Evolutionary conservation across 176 grass and related monocot species (phyloP).

Genomic region (Oryza meyeriana): DNA sequence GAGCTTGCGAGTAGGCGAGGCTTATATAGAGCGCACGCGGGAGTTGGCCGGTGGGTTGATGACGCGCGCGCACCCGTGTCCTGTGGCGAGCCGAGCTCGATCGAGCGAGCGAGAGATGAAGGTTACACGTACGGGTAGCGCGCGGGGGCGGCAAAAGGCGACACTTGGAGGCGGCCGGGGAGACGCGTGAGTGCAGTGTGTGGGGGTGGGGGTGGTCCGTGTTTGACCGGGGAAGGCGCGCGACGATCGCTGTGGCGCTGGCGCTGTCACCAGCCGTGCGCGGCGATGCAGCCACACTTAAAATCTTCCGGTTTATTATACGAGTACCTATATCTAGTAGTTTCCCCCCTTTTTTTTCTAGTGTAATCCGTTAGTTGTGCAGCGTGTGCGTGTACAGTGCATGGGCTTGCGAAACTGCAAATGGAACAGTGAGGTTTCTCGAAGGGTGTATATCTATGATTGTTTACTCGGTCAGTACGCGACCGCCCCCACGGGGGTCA

Average conservation of each 20-base stretch:
- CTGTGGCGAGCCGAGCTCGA: not conserved
- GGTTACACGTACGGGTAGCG: not conserved
- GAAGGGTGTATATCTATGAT: not conserved
- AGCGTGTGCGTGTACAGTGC: not conserved
- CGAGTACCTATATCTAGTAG: too few species aligned
- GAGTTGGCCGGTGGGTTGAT: not conserved
- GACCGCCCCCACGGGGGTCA: not conserved
- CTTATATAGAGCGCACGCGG: conserved; percentile 24
- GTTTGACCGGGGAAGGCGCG: conserved; percentile 17
- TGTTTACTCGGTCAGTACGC: not conserved
- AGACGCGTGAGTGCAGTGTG: not conserved
- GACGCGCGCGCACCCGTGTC: not conserved
- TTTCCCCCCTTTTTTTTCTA: too few species aligned
- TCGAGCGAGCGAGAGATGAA: not conserved
- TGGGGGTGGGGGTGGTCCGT: not conserved
- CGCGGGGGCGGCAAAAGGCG: not conserved
- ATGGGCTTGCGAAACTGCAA: not conserved
- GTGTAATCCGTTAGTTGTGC: not conserved
- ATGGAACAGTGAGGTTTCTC: conserved; percentile 6
- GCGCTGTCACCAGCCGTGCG: conserved; percentile 23
- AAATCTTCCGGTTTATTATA: not conserved
- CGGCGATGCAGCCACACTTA: conserved; percentile 15
- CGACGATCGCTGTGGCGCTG: not conserved
- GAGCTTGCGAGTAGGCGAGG: not conserved
- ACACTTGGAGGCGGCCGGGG: conserved; percentile 41